Conservation (phyloP, 352 stramenopile species). For the Thalassiosira oceanica region DNA sequence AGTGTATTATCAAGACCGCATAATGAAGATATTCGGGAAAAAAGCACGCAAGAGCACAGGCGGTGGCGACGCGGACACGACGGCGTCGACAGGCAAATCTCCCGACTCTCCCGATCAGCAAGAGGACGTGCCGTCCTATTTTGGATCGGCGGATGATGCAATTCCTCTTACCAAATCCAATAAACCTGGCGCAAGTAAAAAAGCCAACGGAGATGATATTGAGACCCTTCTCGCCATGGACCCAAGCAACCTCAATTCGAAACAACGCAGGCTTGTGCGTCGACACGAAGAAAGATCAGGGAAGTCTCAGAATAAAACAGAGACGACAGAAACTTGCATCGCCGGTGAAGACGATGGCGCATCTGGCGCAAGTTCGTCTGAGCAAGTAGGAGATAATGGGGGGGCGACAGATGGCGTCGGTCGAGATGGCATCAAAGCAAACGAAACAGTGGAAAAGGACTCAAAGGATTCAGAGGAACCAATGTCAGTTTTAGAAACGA, state of each 20-base stretch:
- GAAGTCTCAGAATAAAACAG: background rate
- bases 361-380: background rate
- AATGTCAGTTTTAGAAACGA: background rate
- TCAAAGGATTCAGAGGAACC: background rate
- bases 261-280: constrained; percentile 86
- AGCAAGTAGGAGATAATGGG: constrained; percentile 10
- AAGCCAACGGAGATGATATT: constrained; percentile 84
- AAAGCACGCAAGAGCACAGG: constrained; percentile 30
- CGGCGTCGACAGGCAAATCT: background rate
- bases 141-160: background rate
- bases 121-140: constrained; percentile 81
- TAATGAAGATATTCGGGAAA: constrained; percentile 76
- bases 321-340: background rate
- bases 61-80: background rate
- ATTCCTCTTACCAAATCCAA: constrained; percentile 5
- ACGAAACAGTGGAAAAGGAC: background rate
- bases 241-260: constrained; percentile 86
- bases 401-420: constrained; percentile 2
- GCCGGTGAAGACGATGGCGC: constrained; percentile 7
- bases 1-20: no score
- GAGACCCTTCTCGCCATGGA: constrained; percentile 84
- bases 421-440: background rate
- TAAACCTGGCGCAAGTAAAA: constrained; percentile 39
- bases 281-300: constrained; percentile 81
- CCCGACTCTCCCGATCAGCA: constrained; percentile 18